A percentile compares a stretch with the other conserved stretches of the same genome.
These are phyloP conservation scores for Sporothrix pallida DNA, from an alignment of 2,329 filamentous ascomycete genomes.

Conservation along the genomic window DNA sequence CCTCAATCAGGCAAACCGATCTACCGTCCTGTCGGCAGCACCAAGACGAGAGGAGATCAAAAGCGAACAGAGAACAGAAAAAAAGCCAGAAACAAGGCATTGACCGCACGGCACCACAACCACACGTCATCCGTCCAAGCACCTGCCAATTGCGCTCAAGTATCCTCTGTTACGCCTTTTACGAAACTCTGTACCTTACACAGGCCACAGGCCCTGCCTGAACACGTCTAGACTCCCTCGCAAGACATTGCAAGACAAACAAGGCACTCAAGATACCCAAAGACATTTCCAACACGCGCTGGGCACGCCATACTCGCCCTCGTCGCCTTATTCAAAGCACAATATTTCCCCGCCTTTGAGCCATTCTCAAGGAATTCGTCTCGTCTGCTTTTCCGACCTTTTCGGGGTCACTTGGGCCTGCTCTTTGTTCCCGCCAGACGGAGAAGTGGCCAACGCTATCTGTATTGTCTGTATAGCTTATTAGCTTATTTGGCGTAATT, in stretches of 20 bases:
- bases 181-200: neutral
- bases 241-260: neutral
- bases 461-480: neutral
- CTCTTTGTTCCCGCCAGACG: conserved; percentile 7
- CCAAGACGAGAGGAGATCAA: conserved; percentile 1
- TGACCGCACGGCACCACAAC: conserved; percentile 9
- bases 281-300: neutral
- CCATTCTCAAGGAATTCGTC: neutral
- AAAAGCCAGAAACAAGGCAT: conserved; percentile 2
- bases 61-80: neutral
- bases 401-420: neutral
- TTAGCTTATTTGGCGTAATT: neutral
- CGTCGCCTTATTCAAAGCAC: neutral
- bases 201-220: neutral
- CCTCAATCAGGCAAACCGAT: neutral
- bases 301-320: conserved; percentile 3
- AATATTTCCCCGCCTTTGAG: conserved; percentile 13
- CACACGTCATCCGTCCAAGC: conserved; percentile 5
- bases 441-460: too few relatives aligned
- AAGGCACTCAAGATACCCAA: too few relatives aligned
- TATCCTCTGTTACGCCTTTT: neutral
- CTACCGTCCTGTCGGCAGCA: conserved; percentile 19
- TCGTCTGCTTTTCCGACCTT: conserved; percentile 2
- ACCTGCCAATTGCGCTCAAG: neutral
- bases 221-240: neutral